phyloP scores from a whole-genome alignment of 495 filamentous ascomycete genomes.

The Aspergillus haitiensis region DNA sequence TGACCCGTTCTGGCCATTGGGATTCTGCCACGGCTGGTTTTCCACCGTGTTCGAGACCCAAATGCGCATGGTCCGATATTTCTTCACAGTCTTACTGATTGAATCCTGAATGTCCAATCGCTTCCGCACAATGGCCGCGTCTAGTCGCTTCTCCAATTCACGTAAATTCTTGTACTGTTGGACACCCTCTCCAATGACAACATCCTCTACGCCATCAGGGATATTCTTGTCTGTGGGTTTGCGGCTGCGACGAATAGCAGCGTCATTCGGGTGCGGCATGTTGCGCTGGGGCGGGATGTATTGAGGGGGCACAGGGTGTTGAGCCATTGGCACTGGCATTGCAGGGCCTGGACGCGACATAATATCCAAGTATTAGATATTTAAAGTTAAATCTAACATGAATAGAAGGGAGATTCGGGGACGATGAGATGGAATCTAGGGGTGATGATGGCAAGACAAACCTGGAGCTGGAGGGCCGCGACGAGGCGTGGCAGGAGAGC shows the following conservation, averaged over 20 bases:
- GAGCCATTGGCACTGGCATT: constrained; percentile 43
- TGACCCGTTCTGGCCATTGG: constrained; percentile 33
- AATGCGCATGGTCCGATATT: constrained; percentile 81
- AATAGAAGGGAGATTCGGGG: constrained; percentile 4
- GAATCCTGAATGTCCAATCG: constrained; percentile 85
- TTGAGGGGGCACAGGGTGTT: constrained; percentile 43
- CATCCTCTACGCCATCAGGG: constrained; percentile 82
- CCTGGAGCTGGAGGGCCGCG: constrained; percentile 42
- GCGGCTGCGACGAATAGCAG: constrained; percentile 70
- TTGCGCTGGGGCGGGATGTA: constrained; percentile 45
- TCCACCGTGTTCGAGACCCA: constrained; percentile 97
- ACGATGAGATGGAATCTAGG: constrained; percentile 12
- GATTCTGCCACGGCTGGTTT: constrained; percentile 88
- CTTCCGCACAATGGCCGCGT: constrained; percentile 95
- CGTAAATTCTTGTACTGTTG: constrained; percentile 77
- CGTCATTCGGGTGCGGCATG: constrained; percentile 43
- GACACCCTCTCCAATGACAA: constrained; percentile 76
- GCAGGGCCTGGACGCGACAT: constrained; percentile 26
- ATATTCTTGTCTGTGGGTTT: constrained; percentile 95
- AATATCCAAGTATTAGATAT: constrained; percentile 3
- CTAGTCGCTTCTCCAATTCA: constrained; percentile 84
- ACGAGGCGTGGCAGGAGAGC: constrained; percentile 50
- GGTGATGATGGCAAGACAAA: constrained; percentile 28
- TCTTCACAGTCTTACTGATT: constrained; percentile 75
- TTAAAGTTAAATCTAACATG: constrained; percentile 18